phyloP scores from a whole-genome alignment of 371 early-diverging fungal genomes.

The Syncephalastrum sp. region DNA sequence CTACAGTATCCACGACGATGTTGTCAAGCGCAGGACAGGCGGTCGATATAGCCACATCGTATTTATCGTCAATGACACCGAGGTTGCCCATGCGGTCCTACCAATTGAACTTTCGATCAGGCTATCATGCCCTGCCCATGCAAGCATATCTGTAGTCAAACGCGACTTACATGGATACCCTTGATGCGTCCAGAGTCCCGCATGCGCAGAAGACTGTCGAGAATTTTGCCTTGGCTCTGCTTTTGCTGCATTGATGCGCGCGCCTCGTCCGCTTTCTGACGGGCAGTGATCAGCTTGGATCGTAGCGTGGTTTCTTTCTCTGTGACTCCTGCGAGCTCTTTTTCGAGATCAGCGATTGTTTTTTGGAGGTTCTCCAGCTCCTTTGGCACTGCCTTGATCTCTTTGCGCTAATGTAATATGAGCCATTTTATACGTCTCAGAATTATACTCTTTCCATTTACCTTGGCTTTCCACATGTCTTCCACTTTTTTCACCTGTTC shows the following conservation, averaged over 20 bases:
- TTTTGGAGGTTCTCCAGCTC: constrained; percentile 53
- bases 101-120: background rate
- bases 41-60: constrained; percentile 96
- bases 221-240: constrained; percentile 75
- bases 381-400: constrained; percentile 22
- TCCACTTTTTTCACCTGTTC: constrained; percentile 41
- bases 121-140: background rate
- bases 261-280: constrained; percentile 71
- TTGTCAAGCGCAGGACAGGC: constrained; percentile 86
- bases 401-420: constrained; percentile 8
- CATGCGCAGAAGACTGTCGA: constrained; percentile 74
- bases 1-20: constrained; percentile 96
- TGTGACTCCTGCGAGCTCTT: constrained; percentile 3
- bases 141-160: background rate
- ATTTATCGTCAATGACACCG: constrained; percentile 93
- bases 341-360: constrained; percentile 39
- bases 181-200: constrained; percentile 77
- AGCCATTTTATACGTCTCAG: background rate
- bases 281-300: constrained; percentile 33
- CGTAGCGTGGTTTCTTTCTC: constrained; percentile 3
- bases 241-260: constrained; percentile 60
- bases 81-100: constrained; percentile 94
- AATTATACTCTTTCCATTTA: background rate
- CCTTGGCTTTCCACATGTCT: constrained; percentile 24
- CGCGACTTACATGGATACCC: constrained; percentile 73